phyloP scores from a whole-genome alignment of 2,329 filamentous ascomycete species.

The Aspergillus pseudoviridinutans region DNA sequence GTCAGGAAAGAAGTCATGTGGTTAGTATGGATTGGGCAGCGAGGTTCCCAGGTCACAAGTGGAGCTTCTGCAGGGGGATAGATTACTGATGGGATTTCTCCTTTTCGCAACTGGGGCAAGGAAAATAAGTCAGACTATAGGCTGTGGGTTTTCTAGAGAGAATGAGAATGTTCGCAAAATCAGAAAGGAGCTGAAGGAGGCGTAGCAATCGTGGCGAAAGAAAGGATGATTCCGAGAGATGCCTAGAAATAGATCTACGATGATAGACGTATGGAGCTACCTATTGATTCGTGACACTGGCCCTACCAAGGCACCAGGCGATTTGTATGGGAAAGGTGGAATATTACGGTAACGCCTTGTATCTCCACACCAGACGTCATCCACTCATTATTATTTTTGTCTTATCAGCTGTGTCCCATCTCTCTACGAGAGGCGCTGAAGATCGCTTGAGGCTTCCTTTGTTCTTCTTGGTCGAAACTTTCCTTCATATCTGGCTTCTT shows the following conservation, averaged over 20 bases:
- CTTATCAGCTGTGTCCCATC: not conserved
- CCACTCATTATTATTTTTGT: not conserved
- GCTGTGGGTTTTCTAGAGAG: not conserved
- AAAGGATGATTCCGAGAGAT: not conserved
- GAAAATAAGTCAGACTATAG: not conserved
- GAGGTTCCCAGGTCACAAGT: not conserved
- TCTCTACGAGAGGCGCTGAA: not conserved
- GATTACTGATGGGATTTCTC: not conserved
- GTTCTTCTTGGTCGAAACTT: not conserved
- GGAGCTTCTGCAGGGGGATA: not conserved
- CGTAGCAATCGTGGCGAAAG: not conserved
- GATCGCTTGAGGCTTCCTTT: not conserved
- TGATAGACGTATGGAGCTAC: not conserved
- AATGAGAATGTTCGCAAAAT: not conserved
- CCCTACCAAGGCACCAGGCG: not conserved
- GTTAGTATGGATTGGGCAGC: not conserved
- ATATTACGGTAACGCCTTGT: slow-evolving; percentile 3
- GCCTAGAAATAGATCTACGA: not conserved
- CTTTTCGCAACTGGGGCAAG: not conserved
- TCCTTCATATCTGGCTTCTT: slow-evolving; percentile 3
- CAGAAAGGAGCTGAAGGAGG: not conserved
- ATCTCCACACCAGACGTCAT: not conserved
- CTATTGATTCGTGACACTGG: not conserved
- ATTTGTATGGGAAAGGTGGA: not conserved
- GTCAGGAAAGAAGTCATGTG: not conserved